Evolutionary conservation across 306 rosid genomes (phyloP).

Genomic region (Ochetophila trinervis): DNA sequence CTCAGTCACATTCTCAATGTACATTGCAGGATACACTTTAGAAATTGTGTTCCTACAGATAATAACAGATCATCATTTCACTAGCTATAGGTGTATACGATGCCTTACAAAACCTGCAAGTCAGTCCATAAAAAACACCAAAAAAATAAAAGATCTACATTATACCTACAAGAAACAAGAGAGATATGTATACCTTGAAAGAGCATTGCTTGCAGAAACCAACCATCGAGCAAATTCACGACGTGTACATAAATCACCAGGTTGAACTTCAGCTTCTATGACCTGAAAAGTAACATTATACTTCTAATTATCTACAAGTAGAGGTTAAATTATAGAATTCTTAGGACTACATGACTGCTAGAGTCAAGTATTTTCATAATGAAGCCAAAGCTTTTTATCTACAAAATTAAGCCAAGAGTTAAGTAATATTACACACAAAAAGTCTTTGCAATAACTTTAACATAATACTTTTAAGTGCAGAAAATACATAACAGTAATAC

Average conservation of each 20-base stretch:
- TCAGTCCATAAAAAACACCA: background rate
- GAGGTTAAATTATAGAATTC: background rate
- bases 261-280: constrained; percentile 81
- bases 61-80: constrained; percentile 23
- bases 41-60: constrained; percentile 65
- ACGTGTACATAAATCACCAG: constrained; percentile 86
- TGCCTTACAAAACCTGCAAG: constrained; percentile 5
- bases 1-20: constrained; percentile 80
- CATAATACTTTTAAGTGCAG: background rate
- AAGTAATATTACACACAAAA: background rate
- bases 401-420: background rate
- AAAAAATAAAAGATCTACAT: constrained; percentile 7
- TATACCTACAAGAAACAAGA: constrained; percentile 12
- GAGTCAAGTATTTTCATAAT: constrained; percentile 1
- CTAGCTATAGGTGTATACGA: constrained; percentile 13
- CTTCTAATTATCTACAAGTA: background rate
- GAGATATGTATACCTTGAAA: constrained; percentile 67
- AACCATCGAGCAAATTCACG: constrained; percentile 98
- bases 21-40: constrained; percentile 98
- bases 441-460: background rate
- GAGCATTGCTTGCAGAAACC: constrained; percentile 85
- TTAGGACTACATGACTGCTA: constrained; percentile 5
- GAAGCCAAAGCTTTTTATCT: background rate
- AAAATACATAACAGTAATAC: constrained; percentile 35
- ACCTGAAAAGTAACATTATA: constrained; percentile 47